Evolutionary conservation across 2,329 filamentous ascomycete species (phyloP).

Genomic region (Xylaria sp.): DNA sequence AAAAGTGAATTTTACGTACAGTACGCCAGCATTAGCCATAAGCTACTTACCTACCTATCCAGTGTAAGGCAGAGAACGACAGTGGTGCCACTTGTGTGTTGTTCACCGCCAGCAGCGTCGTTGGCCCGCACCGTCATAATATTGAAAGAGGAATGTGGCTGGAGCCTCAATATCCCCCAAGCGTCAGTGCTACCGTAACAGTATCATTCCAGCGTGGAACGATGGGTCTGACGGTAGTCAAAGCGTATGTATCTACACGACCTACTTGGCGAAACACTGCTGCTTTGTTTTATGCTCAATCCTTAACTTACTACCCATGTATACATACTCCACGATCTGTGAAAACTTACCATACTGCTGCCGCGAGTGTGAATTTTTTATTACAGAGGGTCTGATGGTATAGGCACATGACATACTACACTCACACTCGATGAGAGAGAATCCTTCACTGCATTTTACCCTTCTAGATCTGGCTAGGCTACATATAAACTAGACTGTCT

Average conservation of each 20-base stretch:
- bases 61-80: background rate
- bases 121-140: background rate
- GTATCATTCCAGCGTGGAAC: slow-evolving; percentile 2
- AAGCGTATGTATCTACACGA: background rate
- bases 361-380: background rate
- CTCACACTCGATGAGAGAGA: too few species aligned
- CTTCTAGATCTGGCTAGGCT: too few species aligned
- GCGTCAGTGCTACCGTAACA: background rate
- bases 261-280: background rate
- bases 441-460: too few species aligned
- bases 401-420: background rate
- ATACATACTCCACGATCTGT: too few species aligned
- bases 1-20: background rate
- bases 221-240: slow-evolving; percentile 2
- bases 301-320: too few species aligned
- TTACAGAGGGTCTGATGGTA: background rate
- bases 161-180: background rate
- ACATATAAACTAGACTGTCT: too few species aligned
- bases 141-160: background rate
- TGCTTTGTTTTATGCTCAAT: background rate
- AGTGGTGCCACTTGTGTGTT: background rate
- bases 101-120: background rate
- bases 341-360: too few species aligned
- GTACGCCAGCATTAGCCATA: background rate
- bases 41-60: background rate